Evolutionary conservation across 164 flowering plant genomes (phyloP).

Genomic region (Magnolia officinalis): DNA sequence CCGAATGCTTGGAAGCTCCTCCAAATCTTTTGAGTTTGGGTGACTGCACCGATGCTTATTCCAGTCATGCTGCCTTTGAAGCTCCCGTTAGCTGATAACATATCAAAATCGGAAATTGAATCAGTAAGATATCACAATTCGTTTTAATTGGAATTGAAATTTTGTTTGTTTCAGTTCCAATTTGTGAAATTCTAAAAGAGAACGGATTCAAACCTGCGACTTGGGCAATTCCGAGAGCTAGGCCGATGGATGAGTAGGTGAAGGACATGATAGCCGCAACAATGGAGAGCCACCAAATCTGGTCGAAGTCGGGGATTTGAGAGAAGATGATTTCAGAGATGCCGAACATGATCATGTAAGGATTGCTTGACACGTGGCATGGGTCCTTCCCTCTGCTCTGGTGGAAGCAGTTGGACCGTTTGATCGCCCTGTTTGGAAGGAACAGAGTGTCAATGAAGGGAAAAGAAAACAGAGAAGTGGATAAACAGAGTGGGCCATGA

Average conservation of each 20-base stretch:
- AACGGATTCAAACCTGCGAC: slow-evolving; percentile 25
- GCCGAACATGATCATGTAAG: slow-evolving; percentile 56
- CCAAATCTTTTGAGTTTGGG: slow-evolving; percentile 59
- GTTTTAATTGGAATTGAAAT: too few species aligned
- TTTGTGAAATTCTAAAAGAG: slow-evolving; percentile 9
- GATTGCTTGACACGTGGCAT: slow-evolving; percentile 42
- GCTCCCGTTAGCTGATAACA: slow-evolving; percentile 35
- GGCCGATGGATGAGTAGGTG: slow-evolving; percentile 25
- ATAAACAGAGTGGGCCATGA: not conserved
- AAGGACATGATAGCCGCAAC: slow-evolving; percentile 31
- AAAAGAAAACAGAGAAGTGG: not conserved
- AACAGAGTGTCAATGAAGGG: not conserved
- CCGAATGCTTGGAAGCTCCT: slow-evolving; percentile 77
- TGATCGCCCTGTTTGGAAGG: slow-evolving; percentile 43
- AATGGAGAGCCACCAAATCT: slow-evolving; percentile 25
- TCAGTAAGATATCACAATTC: not conserved
- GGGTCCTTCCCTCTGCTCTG: slow-evolving; percentile 32
- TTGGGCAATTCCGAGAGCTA: slow-evolving; percentile 29
- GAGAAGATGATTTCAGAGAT: slow-evolving; percentile 20
- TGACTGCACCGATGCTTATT: slow-evolving; percentile 49
- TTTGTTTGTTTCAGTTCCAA: too few species aligned
- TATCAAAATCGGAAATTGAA: not conserved
- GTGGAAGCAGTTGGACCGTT: slow-evolving; percentile 50
- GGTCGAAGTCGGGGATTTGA: slow-evolving; percentile 26
- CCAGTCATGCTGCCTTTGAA: slow-evolving; percentile 62